Percentiles rank a stretch among this genome's conserved stretches.
phyloP scores from a whole-genome alignment of 768 basidiomycete genomes.

The Cystofilobasidium ferigula region DNA sequence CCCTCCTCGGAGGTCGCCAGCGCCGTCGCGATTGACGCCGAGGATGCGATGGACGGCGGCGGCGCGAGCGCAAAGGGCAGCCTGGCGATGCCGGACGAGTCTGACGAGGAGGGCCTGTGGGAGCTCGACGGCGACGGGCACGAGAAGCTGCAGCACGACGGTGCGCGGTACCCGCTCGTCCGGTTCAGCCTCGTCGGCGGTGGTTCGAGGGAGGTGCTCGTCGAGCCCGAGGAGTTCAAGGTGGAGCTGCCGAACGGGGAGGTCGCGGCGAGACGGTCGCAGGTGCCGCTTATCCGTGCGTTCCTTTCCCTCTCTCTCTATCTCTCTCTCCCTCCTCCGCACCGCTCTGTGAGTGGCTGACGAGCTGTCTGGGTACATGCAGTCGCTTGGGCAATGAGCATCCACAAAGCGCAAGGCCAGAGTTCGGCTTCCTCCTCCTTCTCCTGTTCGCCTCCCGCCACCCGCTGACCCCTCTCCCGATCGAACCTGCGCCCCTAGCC shows the following conservation, averaged over 20 bases:
- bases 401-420: conserved; percentile 96
- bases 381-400: conserved; percentile 84
- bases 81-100: background rate
- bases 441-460: too few species aligned
- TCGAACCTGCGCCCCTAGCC: conserved; percentile 34
- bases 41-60: too few species aligned
- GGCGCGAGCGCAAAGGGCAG: too few species aligned
- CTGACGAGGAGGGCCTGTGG: background rate
- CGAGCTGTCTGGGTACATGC: background rate
- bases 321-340: background rate
- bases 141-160: background rate
- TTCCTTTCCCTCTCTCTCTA: background rate
- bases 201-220: conserved; percentile 44
- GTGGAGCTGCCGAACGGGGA: conserved; percentile 79
- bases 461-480: background rate
- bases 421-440: conserved; percentile 37
- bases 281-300: conserved; percentile 46
- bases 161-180: conserved; percentile 51
- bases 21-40: too few species aligned
- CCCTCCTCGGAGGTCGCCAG: too few species aligned
- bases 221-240: conserved; percentile 69
- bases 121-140: conserved; percentile 15
- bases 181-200: conserved; percentile 62
- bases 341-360: conserved; percentile 45
- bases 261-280: conserved; percentile 62